Percentiles rank a stretch among this genome's conserved stretches.
phyloP scores from a whole-genome alignment of 768 basidiomycete species.

The Clavaria fumosa region DNA sequence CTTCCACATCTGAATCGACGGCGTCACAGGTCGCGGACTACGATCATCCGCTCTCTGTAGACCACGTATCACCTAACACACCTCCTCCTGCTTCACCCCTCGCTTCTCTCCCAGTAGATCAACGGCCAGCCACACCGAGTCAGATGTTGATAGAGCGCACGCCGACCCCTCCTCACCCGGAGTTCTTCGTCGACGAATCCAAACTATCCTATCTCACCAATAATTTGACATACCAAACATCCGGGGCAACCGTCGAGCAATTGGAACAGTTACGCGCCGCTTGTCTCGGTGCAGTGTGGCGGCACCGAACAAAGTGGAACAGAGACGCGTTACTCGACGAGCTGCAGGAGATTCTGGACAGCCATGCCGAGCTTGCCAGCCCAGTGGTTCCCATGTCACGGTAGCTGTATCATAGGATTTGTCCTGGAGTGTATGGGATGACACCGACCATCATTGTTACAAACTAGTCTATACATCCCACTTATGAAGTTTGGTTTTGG shows the following conservation, averaged over 20 bases:
- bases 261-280: slow-evolving; percentile 87
- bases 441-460: too few species aligned
- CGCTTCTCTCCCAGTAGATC: slow-evolving; percentile 12
- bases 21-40: neutral
- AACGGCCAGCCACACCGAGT: slow-evolving; percentile 12
- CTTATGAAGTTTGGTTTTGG: too few species aligned
- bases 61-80: slow-evolving; percentile 7
- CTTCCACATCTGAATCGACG: slow-evolving; percentile 1
- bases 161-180: slow-evolving; percentile 60
- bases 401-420: too few species aligned
- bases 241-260: slow-evolving; percentile 61
- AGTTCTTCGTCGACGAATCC: slow-evolving; percentile 50
- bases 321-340: slow-evolving; percentile 48
- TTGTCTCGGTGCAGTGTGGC: slow-evolving; percentile 72
- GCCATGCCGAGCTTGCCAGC: too few species aligned
- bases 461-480: too few species aligned
- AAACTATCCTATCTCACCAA: slow-evolving; percentile 33
- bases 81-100: slow-evolving; percentile 11
- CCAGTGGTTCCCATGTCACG: too few species aligned
- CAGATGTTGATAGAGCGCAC: slow-evolving; percentile 41
- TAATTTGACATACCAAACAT: slow-evolving; percentile 39
- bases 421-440: too few species aligned
- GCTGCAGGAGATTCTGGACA: slow-evolving; percentile 37
- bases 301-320: slow-evolving; percentile 71
- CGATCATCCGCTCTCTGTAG: neutral